phyloP scores from a whole-genome alignment of 1,139 yeast genomes.

The Saccharomycopsis hybrid region DNA sequence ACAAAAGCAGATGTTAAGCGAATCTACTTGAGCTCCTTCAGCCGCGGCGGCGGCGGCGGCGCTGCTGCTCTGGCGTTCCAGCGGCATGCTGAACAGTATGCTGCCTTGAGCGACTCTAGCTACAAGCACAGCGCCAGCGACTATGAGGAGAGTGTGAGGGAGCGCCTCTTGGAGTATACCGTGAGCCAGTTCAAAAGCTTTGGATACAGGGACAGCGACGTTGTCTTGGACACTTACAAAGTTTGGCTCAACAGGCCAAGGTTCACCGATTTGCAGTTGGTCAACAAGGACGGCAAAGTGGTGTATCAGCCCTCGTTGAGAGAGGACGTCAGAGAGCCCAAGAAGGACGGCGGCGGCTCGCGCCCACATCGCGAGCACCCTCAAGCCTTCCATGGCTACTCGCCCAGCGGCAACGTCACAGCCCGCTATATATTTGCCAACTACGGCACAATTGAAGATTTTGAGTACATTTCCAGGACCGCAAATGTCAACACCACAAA shows the following conservation, averaged over 20 bases:
- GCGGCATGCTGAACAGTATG: not conserved
- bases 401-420: slow-evolving; percentile 49
- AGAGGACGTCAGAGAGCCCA: too few species aligned
- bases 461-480: slow-evolving; percentile 34
- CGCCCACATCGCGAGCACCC: too few species aligned
- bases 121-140: too few species aligned
- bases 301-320: slow-evolving; percentile 35
- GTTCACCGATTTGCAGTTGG: not conserved
- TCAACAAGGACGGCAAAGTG: slow-evolving; percentile 24
- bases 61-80: too few species aligned
- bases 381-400: slow-evolving; percentile 52
- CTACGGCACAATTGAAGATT: slow-evolving; percentile 60
- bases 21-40: slow-evolving; percentile 25
- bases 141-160: too few species aligned
- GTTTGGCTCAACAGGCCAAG: slow-evolving; percentile 3
- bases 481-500: slow-evolving; percentile 33
- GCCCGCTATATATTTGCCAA: slow-evolving; percentile 54
- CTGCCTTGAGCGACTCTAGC: not conserved
- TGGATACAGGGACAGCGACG: slow-evolving; percentile 34
- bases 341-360: not conserved
- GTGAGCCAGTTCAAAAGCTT: slow-evolving; percentile 30
- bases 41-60: not conserved
- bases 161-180: not conserved
- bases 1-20: slow-evolving; percentile 63
- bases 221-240: not conserved